These are phyloP conservation scores for Paraphoma sp. DNA, from an alignment of 2,329 filamentous ascomycete genomes.

Conservation along the genomic window DNA sequence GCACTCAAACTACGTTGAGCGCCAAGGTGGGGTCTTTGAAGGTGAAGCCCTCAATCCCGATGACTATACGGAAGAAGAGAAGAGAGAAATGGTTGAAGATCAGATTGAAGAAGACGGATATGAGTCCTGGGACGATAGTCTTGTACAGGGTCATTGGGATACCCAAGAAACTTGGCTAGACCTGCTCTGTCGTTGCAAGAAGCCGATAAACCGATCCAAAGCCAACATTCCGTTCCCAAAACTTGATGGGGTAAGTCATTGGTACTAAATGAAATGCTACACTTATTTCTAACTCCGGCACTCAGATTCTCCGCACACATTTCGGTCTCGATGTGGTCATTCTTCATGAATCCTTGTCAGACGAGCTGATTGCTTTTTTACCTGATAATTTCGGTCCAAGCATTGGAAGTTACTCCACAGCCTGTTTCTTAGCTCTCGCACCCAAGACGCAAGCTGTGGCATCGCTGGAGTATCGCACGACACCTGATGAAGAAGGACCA, in stretches of 20 bases:
- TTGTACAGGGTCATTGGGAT: too few species aligned
- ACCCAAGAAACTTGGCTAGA: not conserved
- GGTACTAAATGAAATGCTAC: too few species aligned
- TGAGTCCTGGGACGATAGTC: not conserved
- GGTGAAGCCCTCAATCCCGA: not conserved
- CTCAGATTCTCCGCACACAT: conserved; percentile 1
- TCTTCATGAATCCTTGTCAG: conserved; percentile 6
- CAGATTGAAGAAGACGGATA: not conserved
- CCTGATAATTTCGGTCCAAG: not conserved
- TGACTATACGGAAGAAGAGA: not conserved
- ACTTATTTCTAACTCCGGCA: too few species aligned
- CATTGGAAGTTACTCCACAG: not conserved
- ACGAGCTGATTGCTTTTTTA: not conserved
- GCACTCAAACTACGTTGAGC: not conserved
- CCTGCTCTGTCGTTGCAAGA: not conserved
- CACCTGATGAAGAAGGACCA: not conserved
- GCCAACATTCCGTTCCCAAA: not conserved
- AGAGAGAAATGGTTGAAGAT: not conserved
- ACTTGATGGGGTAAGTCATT: not conserved
- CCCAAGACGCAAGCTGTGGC: not conserved
- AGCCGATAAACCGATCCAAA: not conserved
- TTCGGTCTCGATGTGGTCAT: conserved; percentile 11
- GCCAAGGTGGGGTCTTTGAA: not conserved
- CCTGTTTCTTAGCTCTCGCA: not conserved
- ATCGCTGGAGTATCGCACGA: not conserved